Evolutionary conservation across 2,329 filamentous ascomycete species (phyloP), one percentile per base, ranked within the genome.

Genomic region (Madurella mycetomatis): DNA sequence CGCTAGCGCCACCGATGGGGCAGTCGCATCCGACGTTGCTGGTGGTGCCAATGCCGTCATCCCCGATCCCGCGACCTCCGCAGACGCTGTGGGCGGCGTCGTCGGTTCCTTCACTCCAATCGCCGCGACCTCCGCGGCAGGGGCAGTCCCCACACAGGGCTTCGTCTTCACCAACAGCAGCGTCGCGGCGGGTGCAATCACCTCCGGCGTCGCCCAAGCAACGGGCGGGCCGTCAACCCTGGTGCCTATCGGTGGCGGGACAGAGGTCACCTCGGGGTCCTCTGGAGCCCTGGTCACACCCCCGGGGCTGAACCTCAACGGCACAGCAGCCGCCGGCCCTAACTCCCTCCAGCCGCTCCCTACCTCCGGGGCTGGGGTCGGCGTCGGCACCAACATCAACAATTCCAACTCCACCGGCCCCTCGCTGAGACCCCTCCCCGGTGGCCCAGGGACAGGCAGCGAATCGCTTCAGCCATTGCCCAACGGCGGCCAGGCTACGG

Each of bases 41-140:
- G 41, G 17, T 15, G 25, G 19, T 32, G n/a, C 12, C 45, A 15
- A 18, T 37, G 34, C 31, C 32, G 19, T 15, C 34, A 18, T 45
- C 31, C 34, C 40, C 17, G 47, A 11, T 5, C 41, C 41, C 41
- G 41, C 41, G 4, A 42, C 13, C 41, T 42, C 41, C 41, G 41
- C 25, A 17, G 17, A 25, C 16, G 37, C 39, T 4, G 49, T n/a
- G 15, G 43, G 32, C 18, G 49, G 17, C 1, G 18, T 37, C 7
- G 46, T 58, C 39, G 54, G 50, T 31, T 52, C 53, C 31, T 55
- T 57, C 47, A 51, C 42, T 15, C 57, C 39, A 8, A 45, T 53
- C 32, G 40, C 31, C 13, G 16, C 30, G 5, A 47, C 39, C 4
- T 16, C 19, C 25, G 40, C 32, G 13, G 46, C 41, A 13, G 39